Evolutionary conservation across 1,284 basidiomycete genomes (phyloP), one percentile per base, ranked within the genome.

Genomic region (Cryptococcus hybrid): DNA sequence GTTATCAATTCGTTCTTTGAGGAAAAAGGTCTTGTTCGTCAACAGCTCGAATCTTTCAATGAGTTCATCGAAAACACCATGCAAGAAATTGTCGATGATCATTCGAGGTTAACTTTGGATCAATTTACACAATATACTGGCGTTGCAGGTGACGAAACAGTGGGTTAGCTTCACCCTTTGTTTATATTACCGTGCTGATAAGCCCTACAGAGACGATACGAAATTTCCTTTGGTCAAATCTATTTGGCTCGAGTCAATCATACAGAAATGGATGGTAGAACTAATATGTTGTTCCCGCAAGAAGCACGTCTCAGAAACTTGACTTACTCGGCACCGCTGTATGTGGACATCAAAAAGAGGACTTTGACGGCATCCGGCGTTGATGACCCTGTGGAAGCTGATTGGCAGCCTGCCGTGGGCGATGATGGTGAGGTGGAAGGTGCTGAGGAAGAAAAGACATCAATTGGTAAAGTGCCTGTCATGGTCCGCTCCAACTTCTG

Each of bases 51-150:
- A 81, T 95, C 92, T 36, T 99, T 96, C 80, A 94, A 99, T 78
- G 96, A 99, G 79, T 99, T 99, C 73, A 91, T 99, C 51, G 92
- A 95, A 77, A 98, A 97, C 73, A 98, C 94, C n/a, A 97, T 99
- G 90, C 95, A 99, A 79, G 95, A 99, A 76, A 84, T 99, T 38
- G 94, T 99, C 39, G 95, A 99, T 73, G 96, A 99, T 80, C 92
- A 91, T 66, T 82, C 87, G 38, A 90, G 91, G 68, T 85, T 99
- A 71, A 94, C 95, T 60, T 82, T 99, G 52, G 95, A 99, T 80
- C 95, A 99, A 79, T 88, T 88, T 58, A 89, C 92, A 73, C 95
- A 99, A 79, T 92, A 96, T 76, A 90, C 92, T 3, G 93, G 92
- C 13, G 86, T 88, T 61, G 84, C 86, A 43, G 81, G 85, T 43